Evolutionary conservation across 495 filamentous ascomycete genomes (phyloP).

Genomic region (Corynascus novoguineensis): DNA sequence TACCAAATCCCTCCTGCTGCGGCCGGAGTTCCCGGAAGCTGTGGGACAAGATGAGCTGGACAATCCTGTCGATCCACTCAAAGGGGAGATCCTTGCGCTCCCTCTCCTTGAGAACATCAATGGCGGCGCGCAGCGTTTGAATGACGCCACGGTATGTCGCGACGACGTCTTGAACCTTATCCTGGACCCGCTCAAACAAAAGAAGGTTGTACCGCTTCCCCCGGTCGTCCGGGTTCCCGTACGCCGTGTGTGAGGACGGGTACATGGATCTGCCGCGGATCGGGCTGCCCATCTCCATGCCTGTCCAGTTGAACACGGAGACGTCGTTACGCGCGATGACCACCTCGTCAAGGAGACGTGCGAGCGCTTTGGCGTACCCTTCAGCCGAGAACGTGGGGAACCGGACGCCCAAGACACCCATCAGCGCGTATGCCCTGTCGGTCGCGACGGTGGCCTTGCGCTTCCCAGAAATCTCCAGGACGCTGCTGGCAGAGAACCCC

Average conservation of each 20-base stretch:
- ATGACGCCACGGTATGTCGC: constrained; percentile 24
- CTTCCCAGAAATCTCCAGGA: constrained; percentile 29
- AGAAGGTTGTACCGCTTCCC: constrained; percentile 27
- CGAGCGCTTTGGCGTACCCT: constrained; percentile 34
- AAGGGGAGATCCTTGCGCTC: constrained; percentile 29
- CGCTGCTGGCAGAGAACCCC: constrained; percentile 30
- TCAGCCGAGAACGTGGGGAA: constrained; percentile 37
- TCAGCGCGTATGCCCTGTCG: constrained; percentile 35
- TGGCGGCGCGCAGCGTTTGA: constrained; percentile 25
- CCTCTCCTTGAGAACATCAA: constrained; percentile 29
- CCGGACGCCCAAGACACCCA: constrained; percentile 37
- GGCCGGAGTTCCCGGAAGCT: constrained; percentile 25
- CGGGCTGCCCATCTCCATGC: constrained; percentile 33
- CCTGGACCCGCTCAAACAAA: constrained; percentile 22
- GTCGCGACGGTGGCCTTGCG: constrained; percentile 30
- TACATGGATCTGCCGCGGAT: constrained; percentile 36
- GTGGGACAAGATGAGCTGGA: constrained; percentile 22
- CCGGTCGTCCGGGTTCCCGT: constrained; percentile 19
- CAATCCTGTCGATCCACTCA: constrained; percentile 27
- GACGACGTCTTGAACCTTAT: constrained; percentile 26
- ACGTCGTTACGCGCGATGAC: constrained; percentile 37
- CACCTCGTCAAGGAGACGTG: constrained; percentile 35
- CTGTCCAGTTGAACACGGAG: constrained; percentile 40
- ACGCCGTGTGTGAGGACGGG: constrained; percentile 31
- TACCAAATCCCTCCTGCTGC: constrained; percentile 28